These are phyloP conservation scores for Claviceps fusiformis DNA, from an alignment of 2,329 filamentous ascomycete genomes.

Conservation along the genomic window DNA sequence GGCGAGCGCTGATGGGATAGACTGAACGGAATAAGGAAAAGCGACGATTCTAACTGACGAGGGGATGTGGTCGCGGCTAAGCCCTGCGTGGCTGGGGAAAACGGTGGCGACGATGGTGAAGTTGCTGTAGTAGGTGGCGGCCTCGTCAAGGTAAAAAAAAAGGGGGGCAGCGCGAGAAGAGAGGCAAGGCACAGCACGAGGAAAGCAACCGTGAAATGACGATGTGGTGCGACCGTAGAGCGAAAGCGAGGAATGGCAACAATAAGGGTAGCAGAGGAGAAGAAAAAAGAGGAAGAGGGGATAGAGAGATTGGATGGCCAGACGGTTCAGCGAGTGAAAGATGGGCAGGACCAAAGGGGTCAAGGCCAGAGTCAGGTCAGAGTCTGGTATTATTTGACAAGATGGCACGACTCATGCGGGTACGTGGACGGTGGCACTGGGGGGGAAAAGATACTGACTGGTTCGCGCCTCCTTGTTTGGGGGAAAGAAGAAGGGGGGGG, in stretches of 20 bases:
- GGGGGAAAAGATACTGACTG: neutral
- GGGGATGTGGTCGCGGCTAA: neutral
- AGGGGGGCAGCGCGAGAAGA: neutral
- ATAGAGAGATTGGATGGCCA: neutral
- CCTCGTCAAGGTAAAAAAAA: neutral
- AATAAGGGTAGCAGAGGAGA: neutral
- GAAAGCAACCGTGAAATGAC: neutral
- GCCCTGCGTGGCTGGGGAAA: neutral
- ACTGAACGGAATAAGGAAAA: neutral
- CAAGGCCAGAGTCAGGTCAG: neutral
- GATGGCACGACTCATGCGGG: constrained; percentile 6
- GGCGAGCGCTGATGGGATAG: constrained; percentile 24
- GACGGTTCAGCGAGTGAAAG: neutral
- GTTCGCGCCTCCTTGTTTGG: constrained; percentile 1
- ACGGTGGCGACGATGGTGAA: neutral
- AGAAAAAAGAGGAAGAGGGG: neutral
- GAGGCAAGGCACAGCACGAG: neutral
- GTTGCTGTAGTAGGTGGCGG: neutral
- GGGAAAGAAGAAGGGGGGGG: neutral
- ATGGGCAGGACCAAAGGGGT: neutral
- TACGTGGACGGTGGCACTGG: neutral
- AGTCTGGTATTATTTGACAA: constrained; percentile 1
- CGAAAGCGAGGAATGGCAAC: neutral
- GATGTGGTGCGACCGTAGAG: neutral
- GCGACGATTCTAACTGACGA: neutral